Evolutionary conservation across 1,284 basidiomycete genomes (phyloP), one percentile per base, ranked within the genome.

Genomic region (Coniophora puteana): DNA sequence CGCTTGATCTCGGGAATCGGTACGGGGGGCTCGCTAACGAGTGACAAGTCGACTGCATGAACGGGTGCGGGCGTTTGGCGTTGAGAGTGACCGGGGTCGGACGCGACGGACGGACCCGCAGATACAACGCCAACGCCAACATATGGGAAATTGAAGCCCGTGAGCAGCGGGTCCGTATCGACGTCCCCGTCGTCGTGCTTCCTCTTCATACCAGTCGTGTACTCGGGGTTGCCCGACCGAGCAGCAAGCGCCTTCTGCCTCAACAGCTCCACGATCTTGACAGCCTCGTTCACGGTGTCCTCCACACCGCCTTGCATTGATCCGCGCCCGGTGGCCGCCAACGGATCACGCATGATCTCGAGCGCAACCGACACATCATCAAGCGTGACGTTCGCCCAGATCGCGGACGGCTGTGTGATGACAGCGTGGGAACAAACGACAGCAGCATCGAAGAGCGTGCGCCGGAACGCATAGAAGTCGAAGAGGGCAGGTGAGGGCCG

Each of bases 401-500:
- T 60, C 24, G 66, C 67, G 14, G 51, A 57, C 4, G 77, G 74
- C 35, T 75, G 69, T 41, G 68, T 72, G 43, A 82, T 67, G 36
- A 73, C 72, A 10, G 74, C 70, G 51, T 81, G 75, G 4, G 77
- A 77, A 48, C 77, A 78, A 11, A 80, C 68, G 12, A 83, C 70
- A 2, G 77, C 71, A 0, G 83, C 76, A 46, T 82, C 79, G 51
- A 83, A 76, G 21, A 87, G 56, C 13, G 73, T 66, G 44, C 76
- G 68, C 4, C 73, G 70, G 39, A 82, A 73, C 4, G 78, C 71
- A 54, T 83, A 83, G 47, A 78, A 74, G 49, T 76, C 72, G 48
- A 77, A 76, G 37, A 78, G 52, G 1, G 73, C 66, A 5, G 62
- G 65, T 10, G 57, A 51, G 8, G 59, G 52, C 17, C 46, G 49